Evolutionary conservation across 1,284 basidiomycete genomes (phyloP), one percentile per base, ranked within the genome.

Genomic region (Trametes versicolor): DNA sequence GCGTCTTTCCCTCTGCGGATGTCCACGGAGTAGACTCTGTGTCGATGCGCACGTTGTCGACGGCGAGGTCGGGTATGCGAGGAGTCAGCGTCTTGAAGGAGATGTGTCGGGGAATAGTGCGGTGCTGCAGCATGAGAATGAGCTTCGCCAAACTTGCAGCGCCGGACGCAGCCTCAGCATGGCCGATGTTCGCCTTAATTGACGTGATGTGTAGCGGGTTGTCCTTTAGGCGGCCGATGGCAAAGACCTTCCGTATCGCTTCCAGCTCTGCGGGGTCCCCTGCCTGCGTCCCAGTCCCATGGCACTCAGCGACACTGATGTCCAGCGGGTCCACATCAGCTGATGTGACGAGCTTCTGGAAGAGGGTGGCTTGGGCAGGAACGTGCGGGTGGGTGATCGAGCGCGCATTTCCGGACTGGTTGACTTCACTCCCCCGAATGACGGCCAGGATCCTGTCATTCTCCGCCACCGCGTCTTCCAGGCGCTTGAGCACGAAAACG

Each of bases 131-230:
- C 91, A 92, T 92, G 50, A 92, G 76, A 32, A 93, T 74, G 43
- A 92, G 77, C 69, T 93, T 93, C 19, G 87, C 89, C 4, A 93
- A 81, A 21, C 89, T 85, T 10, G 88, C 87, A 7, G 87, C 85
- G 0, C 91, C 91, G 23, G 89, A 91, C 9, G 91, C 91, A 0
- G 91, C 89, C 72, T 92, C 91, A 4, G 90, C 77, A 71, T 93
- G 91, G 0, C 91, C 91, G 36, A 92, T 85, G 71, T 91, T 92
- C 15, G 84, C 88, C 68, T 92, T 93, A 68, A 92, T 78, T 1
- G 87, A 89, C 10, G 87, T 88, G 37, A 92, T 76, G 66, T 90
- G 84, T 23, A 93, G 82, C 10, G 85, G 84, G 63, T 88, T 87
- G 55, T 77, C 73, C 34, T 72, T 49, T 1, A 74, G 68, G 32